Evolutionary conservation across 2,329 filamentous ascomycete genomes (phyloP).

Genomic region (Hymenoscyphus fraxineus): DNA sequence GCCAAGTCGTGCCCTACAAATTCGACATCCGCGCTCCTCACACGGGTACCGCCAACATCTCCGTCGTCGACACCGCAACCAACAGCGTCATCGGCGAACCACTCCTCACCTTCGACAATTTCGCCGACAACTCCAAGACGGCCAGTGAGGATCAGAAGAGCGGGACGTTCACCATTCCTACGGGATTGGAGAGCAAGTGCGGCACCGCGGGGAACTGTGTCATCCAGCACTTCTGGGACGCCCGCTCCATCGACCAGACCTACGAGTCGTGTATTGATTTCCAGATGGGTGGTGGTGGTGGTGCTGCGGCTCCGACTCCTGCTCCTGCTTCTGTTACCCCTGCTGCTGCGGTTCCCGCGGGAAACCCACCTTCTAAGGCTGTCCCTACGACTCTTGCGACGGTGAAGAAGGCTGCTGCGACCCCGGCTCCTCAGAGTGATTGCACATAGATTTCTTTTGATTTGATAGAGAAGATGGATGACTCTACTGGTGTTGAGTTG

Average conservation of each 20-base stretch:
- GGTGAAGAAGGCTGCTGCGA: no score
- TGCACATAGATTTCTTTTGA: no score
- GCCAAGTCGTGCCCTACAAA: conserved; percentile 43
- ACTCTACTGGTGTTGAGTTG: no score
- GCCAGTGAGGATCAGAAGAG: conserved; percentile 43
- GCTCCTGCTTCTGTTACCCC: no score
- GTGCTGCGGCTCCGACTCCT: conserved; percentile 8
- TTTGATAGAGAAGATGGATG: no score
- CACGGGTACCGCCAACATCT: conserved; percentile 52
- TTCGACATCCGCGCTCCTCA: conserved; percentile 46
- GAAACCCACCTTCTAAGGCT: background rate
- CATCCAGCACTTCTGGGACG: conserved; percentile 54
- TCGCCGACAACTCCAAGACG: conserved; percentile 44
- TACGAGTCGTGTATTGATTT: conserved; percentile 56
- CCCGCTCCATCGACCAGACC: conserved; percentile 48
- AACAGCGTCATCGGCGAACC: conserved; percentile 47
- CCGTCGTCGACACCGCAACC: conserved; percentile 47
- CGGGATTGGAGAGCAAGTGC: conserved; percentile 39
- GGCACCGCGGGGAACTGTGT: conserved; percentile 32
- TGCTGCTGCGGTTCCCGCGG: background rate
- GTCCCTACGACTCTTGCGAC: no score
- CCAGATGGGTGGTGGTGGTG: conserved; percentile 21
- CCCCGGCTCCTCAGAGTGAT: no score
- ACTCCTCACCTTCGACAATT: conserved; percentile 46
- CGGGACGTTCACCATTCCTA: conserved; percentile 53